A percentile compares a stretch with the other conserved stretches of the same genome.
Evolutionary conservation across 2,329 filamentous ascomycete species (phyloP).

Genomic region (Fusarium compactum): DNA sequence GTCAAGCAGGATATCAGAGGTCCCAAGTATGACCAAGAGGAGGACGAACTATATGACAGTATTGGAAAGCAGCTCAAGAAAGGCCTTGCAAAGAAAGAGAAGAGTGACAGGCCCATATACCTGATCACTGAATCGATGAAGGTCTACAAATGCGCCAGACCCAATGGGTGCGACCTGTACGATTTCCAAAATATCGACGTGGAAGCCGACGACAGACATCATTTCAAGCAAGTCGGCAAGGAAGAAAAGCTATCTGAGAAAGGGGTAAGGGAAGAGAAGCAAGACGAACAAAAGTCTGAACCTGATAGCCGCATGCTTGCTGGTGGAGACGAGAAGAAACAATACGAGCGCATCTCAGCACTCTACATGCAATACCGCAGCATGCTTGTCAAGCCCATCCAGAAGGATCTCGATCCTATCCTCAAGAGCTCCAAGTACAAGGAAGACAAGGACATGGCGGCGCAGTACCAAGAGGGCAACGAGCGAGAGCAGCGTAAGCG

Average conservation of each 20-base stretch:
- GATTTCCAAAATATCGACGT: neutral
- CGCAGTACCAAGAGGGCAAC: slow-evolving; percentile 4
- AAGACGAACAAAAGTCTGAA: neutral
- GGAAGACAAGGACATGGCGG: neutral
- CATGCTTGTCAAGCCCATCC: slow-evolving; percentile 22
- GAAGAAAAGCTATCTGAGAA: neutral
- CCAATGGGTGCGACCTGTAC: neutral
- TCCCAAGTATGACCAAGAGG: neutral
- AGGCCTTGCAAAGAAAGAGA: neutral
- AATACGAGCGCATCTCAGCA: slow-evolving; percentile 7
- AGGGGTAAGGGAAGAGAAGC: neutral
- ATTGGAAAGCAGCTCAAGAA: slow-evolving; percentile 3
- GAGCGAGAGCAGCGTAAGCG: slow-evolving; percentile 17
- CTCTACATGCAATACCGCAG: slow-evolving; percentile 37
- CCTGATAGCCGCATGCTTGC: neutral
- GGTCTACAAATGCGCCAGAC: slow-evolving; percentile 3
- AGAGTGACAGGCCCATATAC: neutral
- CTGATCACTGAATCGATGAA: slow-evolving; percentile 5
- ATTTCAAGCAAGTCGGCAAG: neutral
- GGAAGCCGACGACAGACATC: neutral
- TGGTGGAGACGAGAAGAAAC: slow-evolving; percentile 6
- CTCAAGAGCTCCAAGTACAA: slow-evolving; percentile 10
- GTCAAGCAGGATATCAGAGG: neutral
- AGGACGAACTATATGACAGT: slow-evolving; percentile 17
- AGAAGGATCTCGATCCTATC: slow-evolving; percentile 24